Conservation (phyloP, 2,329 filamentous ascomycete genomes). For the Helicocarpus griseus region DNA sequence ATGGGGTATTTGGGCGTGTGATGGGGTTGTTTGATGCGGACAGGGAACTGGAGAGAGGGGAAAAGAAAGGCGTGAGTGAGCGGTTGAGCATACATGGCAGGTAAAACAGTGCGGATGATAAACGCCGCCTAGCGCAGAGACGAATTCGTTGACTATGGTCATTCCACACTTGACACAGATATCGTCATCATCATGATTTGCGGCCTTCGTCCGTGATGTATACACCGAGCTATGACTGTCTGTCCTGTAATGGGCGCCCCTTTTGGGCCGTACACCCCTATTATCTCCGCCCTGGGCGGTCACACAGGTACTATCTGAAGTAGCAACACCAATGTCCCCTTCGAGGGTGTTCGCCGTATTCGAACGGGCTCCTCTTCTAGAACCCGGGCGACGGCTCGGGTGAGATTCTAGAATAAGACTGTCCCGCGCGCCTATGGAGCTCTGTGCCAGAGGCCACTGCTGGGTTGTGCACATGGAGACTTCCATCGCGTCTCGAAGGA, state of each 20-base stretch:
- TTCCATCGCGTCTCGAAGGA: background rate
- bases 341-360: background rate
- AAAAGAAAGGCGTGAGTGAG: too few relatives aligned
- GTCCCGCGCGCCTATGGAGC: background rate
- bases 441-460: background rate
- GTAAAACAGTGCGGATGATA: conserved; percentile 1
- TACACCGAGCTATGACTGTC: background rate
- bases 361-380: background rate
- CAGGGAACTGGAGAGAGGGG: too few relatives aligned
- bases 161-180: background rate
- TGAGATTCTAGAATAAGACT: background rate
- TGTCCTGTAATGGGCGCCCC: background rate
- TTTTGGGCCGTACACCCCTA: background rate
- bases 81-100: background rate
- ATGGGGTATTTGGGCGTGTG: too few relatives aligned
- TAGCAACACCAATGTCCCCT: background rate
- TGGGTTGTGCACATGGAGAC: background rate
- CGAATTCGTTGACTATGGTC: background rate
- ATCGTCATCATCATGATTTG: too few relatives aligned
- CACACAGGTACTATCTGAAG: background rate
- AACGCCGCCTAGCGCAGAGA: background rate
- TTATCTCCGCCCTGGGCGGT: background rate
- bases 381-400: background rate
- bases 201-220: background rate
- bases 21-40: background rate